phyloP scores from a whole-genome alignment of 2,329 filamentous ascomycete species.

The Diplodia corticola region DNA sequence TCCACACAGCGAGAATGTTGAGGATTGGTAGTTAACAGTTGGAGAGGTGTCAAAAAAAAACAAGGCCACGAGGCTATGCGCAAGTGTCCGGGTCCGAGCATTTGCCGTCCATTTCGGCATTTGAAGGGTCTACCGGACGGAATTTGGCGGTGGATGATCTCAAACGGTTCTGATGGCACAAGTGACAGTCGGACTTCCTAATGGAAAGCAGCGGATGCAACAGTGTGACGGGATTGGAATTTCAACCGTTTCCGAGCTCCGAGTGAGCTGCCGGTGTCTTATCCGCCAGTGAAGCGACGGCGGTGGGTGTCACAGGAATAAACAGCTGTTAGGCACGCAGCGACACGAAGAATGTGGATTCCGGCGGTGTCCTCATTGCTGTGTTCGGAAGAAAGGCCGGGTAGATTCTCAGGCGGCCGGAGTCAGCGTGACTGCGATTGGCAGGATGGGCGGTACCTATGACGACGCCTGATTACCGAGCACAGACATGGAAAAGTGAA shows the following conservation, averaged over 20 bases:
- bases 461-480: not conserved
- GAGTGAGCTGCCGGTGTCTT: not conserved
- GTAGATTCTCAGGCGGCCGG: not conserved
- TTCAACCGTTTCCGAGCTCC: not conserved
- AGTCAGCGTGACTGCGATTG: not conserved
- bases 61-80: not conserved
- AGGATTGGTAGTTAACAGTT: no score
- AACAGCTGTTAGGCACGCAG: not conserved
- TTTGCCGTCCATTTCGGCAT: not conserved
- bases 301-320: not conserved
- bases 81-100: not conserved
- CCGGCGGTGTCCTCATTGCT: not conserved
- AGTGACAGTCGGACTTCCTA: not conserved
- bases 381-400: slow-evolving; percentile 9
- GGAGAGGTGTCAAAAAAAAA: not conserved
- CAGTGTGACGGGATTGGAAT: not conserved
- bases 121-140: not conserved
- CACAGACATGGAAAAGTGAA: not conserved
- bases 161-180: no score
- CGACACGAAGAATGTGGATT: not conserved
- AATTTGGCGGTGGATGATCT: not conserved
- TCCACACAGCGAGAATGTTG: not conserved
- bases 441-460: slow-evolving; percentile 5
- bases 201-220: slow-evolving; percentile 13
- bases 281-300: not conserved